phyloP scores from a whole-genome alignment of 2,329 filamentous ascomycete species.

The Domatiomyces catenatus region DNA sequence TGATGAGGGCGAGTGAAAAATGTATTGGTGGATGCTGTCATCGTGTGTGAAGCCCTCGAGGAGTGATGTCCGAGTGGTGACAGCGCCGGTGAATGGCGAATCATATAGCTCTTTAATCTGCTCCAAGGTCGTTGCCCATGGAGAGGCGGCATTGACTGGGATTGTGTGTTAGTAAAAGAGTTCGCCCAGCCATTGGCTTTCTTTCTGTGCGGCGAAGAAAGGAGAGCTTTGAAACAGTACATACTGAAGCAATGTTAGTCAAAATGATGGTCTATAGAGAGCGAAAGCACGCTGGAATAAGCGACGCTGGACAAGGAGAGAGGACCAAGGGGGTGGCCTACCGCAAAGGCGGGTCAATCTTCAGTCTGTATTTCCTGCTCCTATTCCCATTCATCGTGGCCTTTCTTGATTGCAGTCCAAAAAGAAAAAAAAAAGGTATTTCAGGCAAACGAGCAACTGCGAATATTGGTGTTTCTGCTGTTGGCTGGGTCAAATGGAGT shows the following conservation, averaged over 20 bases:
- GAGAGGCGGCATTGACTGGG: constrained; percentile 49
- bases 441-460: not conserved
- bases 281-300: not conserved
- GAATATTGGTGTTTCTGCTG: not conserved
- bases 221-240: not conserved
- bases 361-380: constrained; percentile 8
- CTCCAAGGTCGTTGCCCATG: constrained; percentile 54
- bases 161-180: not conserved
- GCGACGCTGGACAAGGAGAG: not conserved
- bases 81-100: constrained; percentile 50
- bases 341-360: constrained; percentile 49
- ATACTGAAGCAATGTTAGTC: not conserved
- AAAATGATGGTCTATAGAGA: not conserved
- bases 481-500: not conserved
- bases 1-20: constrained; percentile 15
- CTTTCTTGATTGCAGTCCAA: not conserved
- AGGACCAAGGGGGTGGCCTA: not conserved
- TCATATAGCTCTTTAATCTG: constrained; percentile 48
- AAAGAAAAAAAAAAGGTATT: too few relatives aligned
- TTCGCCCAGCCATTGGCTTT: not conserved
- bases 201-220: not conserved
- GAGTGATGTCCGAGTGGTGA: constrained; percentile 58
- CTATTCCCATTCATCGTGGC: not conserved
- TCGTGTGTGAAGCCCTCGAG: constrained; percentile 48
- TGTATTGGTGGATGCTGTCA: constrained; percentile 39